Percentiles rank a stretch among this genome's conserved stretches.
Evolutionary conservation across 2,329 filamentous ascomycete genomes (phyloP).

Genomic region (Byssothecium circinans): DNA sequence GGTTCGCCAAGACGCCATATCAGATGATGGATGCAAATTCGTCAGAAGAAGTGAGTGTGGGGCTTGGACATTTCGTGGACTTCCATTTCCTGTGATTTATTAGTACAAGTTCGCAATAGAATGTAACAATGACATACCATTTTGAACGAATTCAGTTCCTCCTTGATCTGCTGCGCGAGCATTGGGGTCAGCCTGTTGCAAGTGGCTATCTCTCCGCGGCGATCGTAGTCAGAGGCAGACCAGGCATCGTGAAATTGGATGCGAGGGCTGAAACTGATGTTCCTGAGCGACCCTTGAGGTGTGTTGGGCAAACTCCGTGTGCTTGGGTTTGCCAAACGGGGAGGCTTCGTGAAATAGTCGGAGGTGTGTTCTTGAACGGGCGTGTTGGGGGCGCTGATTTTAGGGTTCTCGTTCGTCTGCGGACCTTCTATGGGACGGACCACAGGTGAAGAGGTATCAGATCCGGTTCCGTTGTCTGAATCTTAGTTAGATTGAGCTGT

Average conservation of each 20-base stretch:
- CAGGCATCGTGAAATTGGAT: conserved; percentile 96
- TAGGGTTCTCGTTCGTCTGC: conserved; percentile 73
- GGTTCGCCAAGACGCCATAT: conserved; percentile 47
- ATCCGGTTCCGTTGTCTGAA: conserved; percentile 54
- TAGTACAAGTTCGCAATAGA: conserved; percentile 35
- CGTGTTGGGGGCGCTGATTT: conserved; percentile 84
- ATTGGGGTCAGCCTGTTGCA: conserved; percentile 97
- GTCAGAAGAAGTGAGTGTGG: conserved; percentile 99
- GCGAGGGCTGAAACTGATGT: conserved; percentile 80
- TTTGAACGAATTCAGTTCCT: conserved; percentile 98
- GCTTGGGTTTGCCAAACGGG: conserved; percentile 69
- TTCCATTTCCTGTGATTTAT: conserved; percentile 87
- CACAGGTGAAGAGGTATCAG: conserved; percentile 70
- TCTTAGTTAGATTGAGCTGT: conserved; percentile 19
- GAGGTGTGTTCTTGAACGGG: conserved; percentile 77
- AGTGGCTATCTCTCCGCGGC: conserved; percentile 91
- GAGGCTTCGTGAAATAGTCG: conserved; percentile 84
- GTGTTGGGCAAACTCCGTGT: conserved; percentile 80
- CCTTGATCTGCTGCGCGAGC: conserved; percentile 98
- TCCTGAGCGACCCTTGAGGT: conserved; percentile 65
- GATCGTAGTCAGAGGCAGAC: conserved; percentile 93
- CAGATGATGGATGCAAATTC: conserved; percentile 46
- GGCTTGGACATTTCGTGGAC: conserved; percentile 98
- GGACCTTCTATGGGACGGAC: conserved; percentile 64
- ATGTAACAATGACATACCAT: conserved; percentile 68